Evolutionary conservation across 2,329 filamentous ascomycete genomes (phyloP), one percentile per base, ranked within the genome.

Genomic region (Chaetothyriales sp.): DNA sequence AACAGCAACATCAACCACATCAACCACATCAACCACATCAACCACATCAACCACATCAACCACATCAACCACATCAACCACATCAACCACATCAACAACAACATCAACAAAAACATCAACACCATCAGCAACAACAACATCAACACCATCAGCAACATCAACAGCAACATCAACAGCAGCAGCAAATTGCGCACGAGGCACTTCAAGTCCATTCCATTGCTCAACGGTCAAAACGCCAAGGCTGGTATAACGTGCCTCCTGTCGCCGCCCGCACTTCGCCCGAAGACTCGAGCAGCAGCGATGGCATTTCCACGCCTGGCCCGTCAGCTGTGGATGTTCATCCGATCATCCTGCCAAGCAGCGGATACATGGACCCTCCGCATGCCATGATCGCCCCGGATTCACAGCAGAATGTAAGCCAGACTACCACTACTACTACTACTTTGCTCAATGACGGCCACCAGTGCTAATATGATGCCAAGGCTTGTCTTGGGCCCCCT

Each of bases 201-300:
- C 49, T 55, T 18, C 53, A 58, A 7, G 48, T 47, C 13, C 54
- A 54, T 8, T 49, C 50, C n/a, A 46, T 48, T 22, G 54, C 40
- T 9, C 50, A 60, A 40, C 52, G 56, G 33, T 48, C 58, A 28
- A 67, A 67, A 51, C 58, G 65, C 33, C 63, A 62, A 50, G 63
- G 61, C 15, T 64, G 63, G 59, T 67, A 67, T 48, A 61, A 61
- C 46, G 65, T 66, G 20, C 65, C 66, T 47, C 58, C 59, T 25
- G 59, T 61, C 25, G 63, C 58, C 44, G 60, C 64, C 18, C 67
- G 69, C 43, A 69, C 66, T 15, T 72, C 70, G n/a, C 71, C 72
- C 1, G 70, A 73, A 58, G 71, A 72, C 58, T 72, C 70, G 1
- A 73, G 70, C 56, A 73, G 70, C 59, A 73, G 70, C 51, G 72